Conservation (phyloP, 148 eudicot species). For the Tetragonia tetragonoides region DNA sequence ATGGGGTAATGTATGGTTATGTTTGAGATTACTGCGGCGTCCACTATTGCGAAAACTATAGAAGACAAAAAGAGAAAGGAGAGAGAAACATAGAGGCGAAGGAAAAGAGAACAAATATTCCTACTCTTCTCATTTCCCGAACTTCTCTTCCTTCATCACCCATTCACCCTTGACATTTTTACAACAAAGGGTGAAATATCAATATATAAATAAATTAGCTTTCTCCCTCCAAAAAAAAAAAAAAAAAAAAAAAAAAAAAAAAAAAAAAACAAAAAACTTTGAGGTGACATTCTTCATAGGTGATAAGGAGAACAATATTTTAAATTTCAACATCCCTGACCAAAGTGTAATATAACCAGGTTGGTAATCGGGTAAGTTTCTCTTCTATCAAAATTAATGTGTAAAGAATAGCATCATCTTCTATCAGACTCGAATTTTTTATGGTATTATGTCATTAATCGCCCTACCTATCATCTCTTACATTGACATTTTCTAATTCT, state of each 20-base stretch:
- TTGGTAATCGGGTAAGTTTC: conserved; percentile 1
- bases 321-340: not conserved
- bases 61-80: not conserved
- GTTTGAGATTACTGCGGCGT: conserved; percentile 11
- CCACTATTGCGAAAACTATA: not conserved
- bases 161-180: not conserved
- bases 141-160: not conserved
- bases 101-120: conserved; percentile 15
- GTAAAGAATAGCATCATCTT: not conserved
- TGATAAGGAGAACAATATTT: not conserved
- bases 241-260: no score
- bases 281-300: no score
- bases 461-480: no score
- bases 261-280: no score
- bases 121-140: conserved; percentile 14
- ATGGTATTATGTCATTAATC: not conserved
- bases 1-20: conserved; percentile 24
- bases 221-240: not conserved
- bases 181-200: not conserved
- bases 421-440: not conserved
- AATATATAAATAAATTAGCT: not conserved
- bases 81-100: conserved; percentile 8
- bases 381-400: not conserved
- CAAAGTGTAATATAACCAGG: not conserved
- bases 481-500: no score